phyloP scores from a whole-genome alignment of 2,329 filamentous ascomycete genomes.

The Verticillium nonalfalfae region DNA sequence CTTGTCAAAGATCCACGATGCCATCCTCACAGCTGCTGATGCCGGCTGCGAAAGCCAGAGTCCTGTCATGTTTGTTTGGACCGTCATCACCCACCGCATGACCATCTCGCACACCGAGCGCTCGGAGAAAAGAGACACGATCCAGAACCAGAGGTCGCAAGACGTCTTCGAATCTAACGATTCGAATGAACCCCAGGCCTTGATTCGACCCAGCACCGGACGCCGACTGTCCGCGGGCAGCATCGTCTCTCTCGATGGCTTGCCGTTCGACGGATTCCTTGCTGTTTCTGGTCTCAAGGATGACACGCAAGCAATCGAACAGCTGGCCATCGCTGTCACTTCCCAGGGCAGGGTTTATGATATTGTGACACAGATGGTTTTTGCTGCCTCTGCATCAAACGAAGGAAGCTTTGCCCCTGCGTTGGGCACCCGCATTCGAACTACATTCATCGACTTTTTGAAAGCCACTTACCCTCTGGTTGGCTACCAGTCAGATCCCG shows the following conservation, averaged over 20 bases:
- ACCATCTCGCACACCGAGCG: conserved; percentile 55
- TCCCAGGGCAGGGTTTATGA: conserved; percentile 46
- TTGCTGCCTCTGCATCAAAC: conserved; percentile 35
- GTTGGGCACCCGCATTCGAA: conserved; percentile 56
- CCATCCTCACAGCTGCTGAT: conserved; percentile 56
- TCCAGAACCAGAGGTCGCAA: conserved; percentile 52
- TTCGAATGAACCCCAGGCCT: conserved; percentile 21
- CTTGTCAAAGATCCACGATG: conserved; percentile 65
- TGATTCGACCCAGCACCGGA: conserved; percentile 28
- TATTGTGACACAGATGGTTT: conserved; percentile 44
- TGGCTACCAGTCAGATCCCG: conserved; percentile 66
- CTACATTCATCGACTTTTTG: conserved; percentile 63
- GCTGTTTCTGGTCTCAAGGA: conserved; percentile 42
- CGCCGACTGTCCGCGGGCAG: conserved; percentile 55
- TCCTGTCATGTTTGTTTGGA: conserved; percentile 77
- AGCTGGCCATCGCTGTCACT: conserved; percentile 42
- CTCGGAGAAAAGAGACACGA: conserved; percentile 52
- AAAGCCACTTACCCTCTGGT: conserved; percentile 60
- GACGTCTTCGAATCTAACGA: conserved; percentile 43
- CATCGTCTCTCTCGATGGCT: conserved; percentile 55
- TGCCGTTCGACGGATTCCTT: conserved; percentile 53
- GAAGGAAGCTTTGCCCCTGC: conserved; percentile 43
- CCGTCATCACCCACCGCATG: conserved; percentile 66
- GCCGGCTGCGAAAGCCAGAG: conserved; percentile 55
- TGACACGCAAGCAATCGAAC: conserved; percentile 43